These are phyloP conservation scores for Cystobasidium tubakii DNA, from an alignment of 768 basidiomycete genomes.

Conservation along the genomic window DNA sequence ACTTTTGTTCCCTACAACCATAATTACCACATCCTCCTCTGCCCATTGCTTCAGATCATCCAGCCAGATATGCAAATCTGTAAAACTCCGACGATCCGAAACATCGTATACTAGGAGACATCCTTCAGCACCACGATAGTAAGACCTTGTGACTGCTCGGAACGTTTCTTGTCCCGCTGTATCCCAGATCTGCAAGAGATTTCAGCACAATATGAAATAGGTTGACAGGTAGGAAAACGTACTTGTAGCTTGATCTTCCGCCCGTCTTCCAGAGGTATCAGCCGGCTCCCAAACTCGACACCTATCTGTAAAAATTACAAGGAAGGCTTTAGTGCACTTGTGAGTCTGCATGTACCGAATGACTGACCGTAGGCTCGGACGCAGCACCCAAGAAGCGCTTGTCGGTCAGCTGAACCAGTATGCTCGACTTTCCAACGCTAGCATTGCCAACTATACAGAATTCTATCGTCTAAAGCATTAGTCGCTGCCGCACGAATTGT, in stretches of 20 bases:
- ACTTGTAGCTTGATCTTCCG: conserved; percentile 37
- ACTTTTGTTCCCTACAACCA: conserved; percentile 63
- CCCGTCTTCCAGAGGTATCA: conserved; percentile 24
- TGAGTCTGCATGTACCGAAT: too few relatives aligned
- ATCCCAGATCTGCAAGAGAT: conserved; percentile 29
- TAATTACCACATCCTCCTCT: conserved; percentile 72
- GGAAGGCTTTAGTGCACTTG: background rate
- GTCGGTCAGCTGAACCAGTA: conserved; percentile 36
- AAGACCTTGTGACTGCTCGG: conserved; percentile 50
- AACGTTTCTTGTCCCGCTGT: conserved; percentile 39
- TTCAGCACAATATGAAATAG: background rate
- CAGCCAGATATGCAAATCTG: conserved; percentile 78
- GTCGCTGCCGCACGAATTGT: background rate
- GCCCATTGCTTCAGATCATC: conserved; percentile 85
- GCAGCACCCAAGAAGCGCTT: conserved; percentile 36
- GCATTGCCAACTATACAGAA: conserved; percentile 37
- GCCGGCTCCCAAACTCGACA: conserved; percentile 34
- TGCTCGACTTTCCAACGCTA: conserved; percentile 27
- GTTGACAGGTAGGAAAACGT: background rate
- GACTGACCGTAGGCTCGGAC: conserved; percentile 33
- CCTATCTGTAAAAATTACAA: conserved; percentile 15
- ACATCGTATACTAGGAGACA: conserved; percentile 52
- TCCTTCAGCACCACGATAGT: conserved; percentile 82
- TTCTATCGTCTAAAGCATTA: background rate
- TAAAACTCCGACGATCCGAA: conserved; percentile 67